These are phyloP conservation scores for Clonostachys chloroleuca DNA, from an alignment of 2,329 filamentous ascomycete genomes.

Conservation along the genomic window DNA sequence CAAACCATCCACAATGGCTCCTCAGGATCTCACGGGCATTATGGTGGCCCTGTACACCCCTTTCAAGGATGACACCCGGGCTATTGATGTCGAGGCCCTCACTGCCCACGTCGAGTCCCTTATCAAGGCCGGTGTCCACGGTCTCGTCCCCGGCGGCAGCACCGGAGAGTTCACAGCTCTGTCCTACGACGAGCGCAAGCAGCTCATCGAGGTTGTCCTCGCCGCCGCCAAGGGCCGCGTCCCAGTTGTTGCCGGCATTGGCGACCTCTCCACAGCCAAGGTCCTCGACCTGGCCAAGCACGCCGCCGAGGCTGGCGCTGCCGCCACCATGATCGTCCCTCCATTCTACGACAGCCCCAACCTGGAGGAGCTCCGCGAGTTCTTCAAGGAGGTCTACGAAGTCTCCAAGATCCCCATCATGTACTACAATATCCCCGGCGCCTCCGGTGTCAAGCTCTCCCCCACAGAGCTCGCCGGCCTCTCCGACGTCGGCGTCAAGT, in stretches of 20 bases:
- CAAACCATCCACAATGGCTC: neutral
- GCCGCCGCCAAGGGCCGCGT: conserved; percentile 25
- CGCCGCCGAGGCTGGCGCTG: conserved; percentile 13
- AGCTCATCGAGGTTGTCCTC: conserved; percentile 22
- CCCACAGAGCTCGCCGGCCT: conserved; percentile 36
- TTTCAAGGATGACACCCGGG: conserved; percentile 27
- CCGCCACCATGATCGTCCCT: conserved; percentile 38
- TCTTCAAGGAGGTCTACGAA: conserved; percentile 29
- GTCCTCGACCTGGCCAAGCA: conserved; percentile 5
- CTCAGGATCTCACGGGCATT: conserved; percentile 25
- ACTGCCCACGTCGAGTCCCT: conserved; percentile 33
- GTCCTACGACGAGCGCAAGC: conserved; percentile 33
- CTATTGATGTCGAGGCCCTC: conserved; percentile 21
- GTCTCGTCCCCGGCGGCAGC: conserved; percentile 40
- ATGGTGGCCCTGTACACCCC: conserved; percentile 40
- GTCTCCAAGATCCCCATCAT: conserved; percentile 29
- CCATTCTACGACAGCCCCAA: conserved; percentile 38
- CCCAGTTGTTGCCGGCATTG: conserved; percentile 33
- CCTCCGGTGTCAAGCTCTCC: conserved; percentile 32
- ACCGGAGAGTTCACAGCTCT: conserved; percentile 38
- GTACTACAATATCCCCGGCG: conserved; percentile 45
- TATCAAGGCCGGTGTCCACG: conserved; percentile 33
- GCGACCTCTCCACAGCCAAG: conserved; percentile 26
- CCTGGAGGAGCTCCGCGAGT: conserved; percentile 21
- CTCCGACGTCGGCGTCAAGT: conserved; percentile 38